Percentiles rank a stretch among this genome's conserved stretches.
Evolutionary conservation across 202 grass and related monocot genomes (phyloP).

Genomic region (Dendrocalamus latiflorus): DNA sequence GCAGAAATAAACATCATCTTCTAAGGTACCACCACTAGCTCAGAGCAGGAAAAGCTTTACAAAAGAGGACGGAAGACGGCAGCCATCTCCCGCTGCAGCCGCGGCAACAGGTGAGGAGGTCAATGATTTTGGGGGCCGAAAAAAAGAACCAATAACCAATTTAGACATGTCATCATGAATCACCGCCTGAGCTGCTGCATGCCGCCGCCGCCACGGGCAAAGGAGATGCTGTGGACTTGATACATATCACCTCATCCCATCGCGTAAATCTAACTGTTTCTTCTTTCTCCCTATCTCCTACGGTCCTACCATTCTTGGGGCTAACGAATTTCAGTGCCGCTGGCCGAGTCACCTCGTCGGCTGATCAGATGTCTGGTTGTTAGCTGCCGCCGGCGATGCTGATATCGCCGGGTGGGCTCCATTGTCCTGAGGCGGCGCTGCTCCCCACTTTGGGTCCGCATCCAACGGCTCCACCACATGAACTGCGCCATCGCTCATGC

Average conservation of each 20-base stretch:
- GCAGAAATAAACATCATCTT: conserved; percentile 26
- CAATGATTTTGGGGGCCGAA: conserved; percentile 7
- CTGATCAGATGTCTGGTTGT: conserved; percentile 69
- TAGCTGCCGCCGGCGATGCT: conserved; percentile 46
- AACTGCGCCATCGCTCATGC: conserved; percentile 87
- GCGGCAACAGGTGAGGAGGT: neutral
- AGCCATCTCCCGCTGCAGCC: neutral
- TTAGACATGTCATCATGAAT: conserved; percentile 30
- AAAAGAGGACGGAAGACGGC: conserved; percentile 21
- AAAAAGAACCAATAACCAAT: conserved; percentile 44
- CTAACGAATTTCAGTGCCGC: conserved; percentile 18
- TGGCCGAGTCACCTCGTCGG: conserved; percentile 59
- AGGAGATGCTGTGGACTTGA: conserved; percentile 25
- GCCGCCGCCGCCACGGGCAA: neutral
- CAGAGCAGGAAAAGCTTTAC: conserved; percentile 55
- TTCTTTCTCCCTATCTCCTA: conserved; percentile 61
- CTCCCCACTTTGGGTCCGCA: conserved; percentile 75
- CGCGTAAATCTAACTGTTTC: conserved; percentile 54
- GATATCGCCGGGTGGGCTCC: conserved; percentile 52
- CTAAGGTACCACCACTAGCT: conserved; percentile 40
- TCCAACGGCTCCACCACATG: conserved; percentile 91
- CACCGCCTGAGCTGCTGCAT: conserved; percentile 27
- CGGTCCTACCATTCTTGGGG: conserved; percentile 35
- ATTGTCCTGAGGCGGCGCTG: conserved; percentile 65
- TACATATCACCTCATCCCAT: conserved; percentile 30